Evolutionary conservation across 2,329 filamentous ascomycete genomes (phyloP).

Genomic region (Talaromyces marneffei): DNA sequence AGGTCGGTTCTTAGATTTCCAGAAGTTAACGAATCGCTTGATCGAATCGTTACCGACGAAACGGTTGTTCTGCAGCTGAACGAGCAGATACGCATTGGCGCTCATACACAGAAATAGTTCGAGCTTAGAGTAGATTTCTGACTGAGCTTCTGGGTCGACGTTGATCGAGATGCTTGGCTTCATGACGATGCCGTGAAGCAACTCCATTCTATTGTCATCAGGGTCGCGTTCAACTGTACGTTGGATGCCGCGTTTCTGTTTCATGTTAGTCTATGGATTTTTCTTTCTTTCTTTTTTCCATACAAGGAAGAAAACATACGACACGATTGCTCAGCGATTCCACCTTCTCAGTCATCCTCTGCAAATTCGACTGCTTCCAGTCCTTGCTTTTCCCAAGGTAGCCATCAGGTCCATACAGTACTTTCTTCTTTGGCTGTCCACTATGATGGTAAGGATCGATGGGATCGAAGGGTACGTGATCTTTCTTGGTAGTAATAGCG

Average conservation of each 20-base stretch:
- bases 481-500: not conserved
- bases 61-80: constrained; percentile 36
- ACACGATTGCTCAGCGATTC: constrained; percentile 9
- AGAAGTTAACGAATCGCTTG: constrained; percentile 32
- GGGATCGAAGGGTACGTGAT: constrained; percentile 11
- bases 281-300: no score
- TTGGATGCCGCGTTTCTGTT: constrained; percentile 3
- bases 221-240: constrained; percentile 2
- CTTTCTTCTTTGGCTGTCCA: constrained; percentile 13
- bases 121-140: constrained; percentile 41
- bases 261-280: not conserved
- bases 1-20: constrained; percentile 44
- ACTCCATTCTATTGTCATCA: constrained; percentile 11
- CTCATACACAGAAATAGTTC: constrained; percentile 42
- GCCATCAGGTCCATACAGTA: constrained; percentile 10
- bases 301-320: not conserved
- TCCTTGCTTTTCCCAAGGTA: constrained; percentile 12
- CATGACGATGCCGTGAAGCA: constrained; percentile 17
- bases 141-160: constrained; percentile 36
- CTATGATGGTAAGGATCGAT: constrained; percentile 13
- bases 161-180: constrained; percentile 33
- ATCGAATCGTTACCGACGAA: constrained; percentile 36
- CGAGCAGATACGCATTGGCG: constrained; percentile 41
- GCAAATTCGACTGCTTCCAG: constrained; percentile 10
- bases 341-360: constrained; percentile 8